A percentile compares a stretch with the other conserved stretches of the same genome.
Conservation (phyloP, 768 basidiomycete species). For the Kwoniella sp. region DNA sequence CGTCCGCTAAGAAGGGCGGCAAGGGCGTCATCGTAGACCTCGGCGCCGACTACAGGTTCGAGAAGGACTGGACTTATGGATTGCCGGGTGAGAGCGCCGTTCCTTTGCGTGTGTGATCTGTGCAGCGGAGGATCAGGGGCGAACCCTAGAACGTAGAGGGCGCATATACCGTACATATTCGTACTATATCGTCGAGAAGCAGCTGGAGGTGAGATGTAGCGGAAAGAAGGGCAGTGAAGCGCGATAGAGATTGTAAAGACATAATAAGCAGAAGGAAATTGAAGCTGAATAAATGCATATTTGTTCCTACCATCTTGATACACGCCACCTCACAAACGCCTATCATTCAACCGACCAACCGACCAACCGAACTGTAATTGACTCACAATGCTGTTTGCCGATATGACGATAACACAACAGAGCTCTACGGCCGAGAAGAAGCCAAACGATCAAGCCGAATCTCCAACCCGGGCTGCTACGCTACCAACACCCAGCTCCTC, state of each 20-base stretch:
- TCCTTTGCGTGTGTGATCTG: constrained; percentile 1
- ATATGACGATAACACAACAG: constrained; percentile 63
- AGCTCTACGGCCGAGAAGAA: constrained; percentile 76
- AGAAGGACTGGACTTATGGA: constrained; percentile 94
- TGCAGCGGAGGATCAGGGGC: neutral
- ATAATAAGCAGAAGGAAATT: constrained; percentile 17
- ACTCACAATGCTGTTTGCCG: too few species aligned
- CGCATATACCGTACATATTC: neutral
- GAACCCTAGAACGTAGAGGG: constrained; percentile 1
- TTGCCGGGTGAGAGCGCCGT: constrained; percentile 84
- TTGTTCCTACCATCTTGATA: neutral
- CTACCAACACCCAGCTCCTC: constrained; percentile 88
- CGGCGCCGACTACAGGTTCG: constrained; percentile 93
- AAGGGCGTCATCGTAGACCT: constrained; percentile 86
- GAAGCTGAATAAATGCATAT: constrained; percentile 10
- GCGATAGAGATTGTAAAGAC: constrained; percentile 4
- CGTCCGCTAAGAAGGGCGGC: constrained; percentile 65
- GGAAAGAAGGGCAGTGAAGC: neutral
- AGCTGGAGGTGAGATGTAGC: neutral
- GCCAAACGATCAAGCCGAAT: constrained; percentile 78
- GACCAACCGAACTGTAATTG: too few species aligned
- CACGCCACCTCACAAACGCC: neutral
- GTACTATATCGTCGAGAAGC: too few species aligned
- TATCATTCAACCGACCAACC: too few species aligned
- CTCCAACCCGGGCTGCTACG: constrained; percentile 97